Percentiles rank a stretch among this genome's conserved stretches.
These are phyloP conservation scores for Aspergillus cavernicola DNA, from an alignment of 495 filamentous ascomycete species.

Conservation along the genomic window DNA sequence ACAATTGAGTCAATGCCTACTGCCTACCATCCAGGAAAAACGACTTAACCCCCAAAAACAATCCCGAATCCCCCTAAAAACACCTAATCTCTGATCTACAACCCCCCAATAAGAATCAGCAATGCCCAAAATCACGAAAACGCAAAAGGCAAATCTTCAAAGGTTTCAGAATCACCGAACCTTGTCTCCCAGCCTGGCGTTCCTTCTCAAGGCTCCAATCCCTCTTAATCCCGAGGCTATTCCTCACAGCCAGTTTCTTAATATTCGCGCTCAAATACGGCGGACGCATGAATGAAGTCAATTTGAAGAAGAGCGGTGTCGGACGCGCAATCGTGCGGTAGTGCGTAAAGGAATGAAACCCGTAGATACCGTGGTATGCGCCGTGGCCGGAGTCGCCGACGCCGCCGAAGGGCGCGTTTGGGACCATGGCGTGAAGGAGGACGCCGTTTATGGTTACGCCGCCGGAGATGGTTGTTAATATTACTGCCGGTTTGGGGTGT, in stretches of 20 bases:
- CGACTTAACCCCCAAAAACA: not conserved
- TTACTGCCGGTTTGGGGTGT: no score
- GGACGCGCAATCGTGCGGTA: conserved; percentile 45
- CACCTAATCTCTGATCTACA: conserved; percentile 1
- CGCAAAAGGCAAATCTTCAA: not conserved
- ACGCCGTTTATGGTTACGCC: conserved; percentile 14
- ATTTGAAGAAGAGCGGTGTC: conserved; percentile 1
- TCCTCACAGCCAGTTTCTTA: conserved; percentile 10
- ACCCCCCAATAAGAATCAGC: conserved; percentile 7
- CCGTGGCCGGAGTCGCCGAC: conserved; percentile 14
- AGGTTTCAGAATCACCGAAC: not conserved
- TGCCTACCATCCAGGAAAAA: no score
- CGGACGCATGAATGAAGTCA: conserved; percentile 2
- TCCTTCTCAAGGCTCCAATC: conserved; percentile 14
- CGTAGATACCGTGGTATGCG: conserved; percentile 12
- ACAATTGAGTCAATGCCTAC: no score
- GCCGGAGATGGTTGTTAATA: conserved; percentile 15
- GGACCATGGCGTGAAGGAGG: conserved; percentile 9
- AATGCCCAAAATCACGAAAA: not conserved
- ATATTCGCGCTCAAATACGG: conserved; percentile 9
- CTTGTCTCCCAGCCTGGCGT: not conserved
- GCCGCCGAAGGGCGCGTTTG: conserved; percentile 11
- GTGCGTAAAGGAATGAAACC: conserved; percentile 64
- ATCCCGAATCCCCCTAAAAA: not conserved
- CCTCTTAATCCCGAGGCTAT: conserved; percentile 8